Conservation (phyloP, 2,329 filamentous ascomycete species). For the Trichoderma atrobrunneum region DNA sequence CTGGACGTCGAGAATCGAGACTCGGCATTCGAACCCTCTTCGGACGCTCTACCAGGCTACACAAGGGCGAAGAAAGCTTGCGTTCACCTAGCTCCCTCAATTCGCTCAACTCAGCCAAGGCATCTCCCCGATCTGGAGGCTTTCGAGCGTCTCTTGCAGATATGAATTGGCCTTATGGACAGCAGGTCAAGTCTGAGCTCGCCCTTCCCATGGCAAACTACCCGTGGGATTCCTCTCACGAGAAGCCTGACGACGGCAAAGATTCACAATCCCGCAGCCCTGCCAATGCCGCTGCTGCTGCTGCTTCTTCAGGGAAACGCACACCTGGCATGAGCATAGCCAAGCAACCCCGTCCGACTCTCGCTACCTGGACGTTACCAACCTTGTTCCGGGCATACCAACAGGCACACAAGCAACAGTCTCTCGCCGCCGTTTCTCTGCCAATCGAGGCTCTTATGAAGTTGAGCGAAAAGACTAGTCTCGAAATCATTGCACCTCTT, state of each 20-base stretch:
- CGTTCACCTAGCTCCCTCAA: slow-evolving; percentile 24
- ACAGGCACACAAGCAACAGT: slow-evolving; percentile 74
- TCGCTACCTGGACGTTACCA: slow-evolving; percentile 62
- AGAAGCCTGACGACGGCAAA: slow-evolving; percentile 20
- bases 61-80: slow-evolving; percentile 35
- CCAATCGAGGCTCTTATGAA: slow-evolving; percentile 69
- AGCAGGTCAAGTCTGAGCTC: slow-evolving; percentile 25
- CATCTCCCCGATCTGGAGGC: slow-evolving; percentile 34
- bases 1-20: slow-evolving; percentile 49
- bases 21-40: slow-evolving; percentile 53
- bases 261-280: slow-evolving; percentile 12
- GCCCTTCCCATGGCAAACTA: slow-evolving; percentile 4
- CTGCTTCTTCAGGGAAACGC: slow-evolving; percentile 16
- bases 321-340: slow-evolving; percentile 19
- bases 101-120: slow-evolving; percentile 21
- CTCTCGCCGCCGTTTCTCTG: slow-evolving; percentile 63
- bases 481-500: slow-evolving; percentile 22
- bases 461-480: slow-evolving; percentile 50
- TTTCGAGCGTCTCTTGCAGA: slow-evolving; percentile 48
- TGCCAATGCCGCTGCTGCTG: neutral
- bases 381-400: slow-evolving; percentile 85
- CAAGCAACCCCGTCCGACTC: slow-evolving; percentile 30
- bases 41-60: slow-evolving; percentile 40
- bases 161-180: slow-evolving; percentile 42
- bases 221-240: slow-evolving; percentile 3